Evolutionary conservation across 2,329 filamentous ascomycete genomes (phyloP).

Genomic region (Monilinia fructigena): DNA sequence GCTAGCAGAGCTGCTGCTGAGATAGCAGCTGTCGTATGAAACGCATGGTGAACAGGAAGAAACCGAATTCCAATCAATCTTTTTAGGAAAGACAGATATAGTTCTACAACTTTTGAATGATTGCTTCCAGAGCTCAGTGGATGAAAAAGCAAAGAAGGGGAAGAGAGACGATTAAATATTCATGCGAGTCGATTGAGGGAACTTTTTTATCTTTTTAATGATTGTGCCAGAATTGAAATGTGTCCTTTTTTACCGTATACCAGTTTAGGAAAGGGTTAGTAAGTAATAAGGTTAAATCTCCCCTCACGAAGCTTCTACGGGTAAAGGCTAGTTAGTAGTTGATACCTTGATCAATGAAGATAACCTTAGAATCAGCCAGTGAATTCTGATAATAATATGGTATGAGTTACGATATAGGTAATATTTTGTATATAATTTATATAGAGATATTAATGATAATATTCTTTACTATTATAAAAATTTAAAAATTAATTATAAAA

Average conservation of each 20-base stretch:
- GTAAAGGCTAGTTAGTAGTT: too few relatives aligned
- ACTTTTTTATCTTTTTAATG: slow-evolving; percentile 23
- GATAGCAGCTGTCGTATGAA: slow-evolving; percentile 72
- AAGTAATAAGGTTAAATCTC: not conserved
- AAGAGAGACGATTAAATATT: not conserved
- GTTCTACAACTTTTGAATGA: slow-evolving; percentile 26
- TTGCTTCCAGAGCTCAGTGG: slow-evolving; percentile 37
- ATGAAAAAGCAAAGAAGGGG: slow-evolving; percentile 25
- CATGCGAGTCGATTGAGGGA: slow-evolving; percentile 9
- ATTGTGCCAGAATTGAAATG: slow-evolving; percentile 24
- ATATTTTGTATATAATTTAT: too few relatives aligned
- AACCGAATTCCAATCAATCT: slow-evolving; percentile 30
- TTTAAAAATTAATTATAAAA: too few relatives aligned
- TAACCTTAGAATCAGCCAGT: too few relatives aligned
- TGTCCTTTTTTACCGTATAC: slow-evolving; percentile 23
- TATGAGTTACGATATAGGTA: too few relatives aligned
- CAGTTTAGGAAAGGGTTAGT: slow-evolving; percentile 22
- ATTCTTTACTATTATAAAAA: too few relatives aligned
- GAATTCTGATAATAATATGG: too few relatives aligned
- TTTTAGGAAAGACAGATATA: slow-evolving; percentile 27
- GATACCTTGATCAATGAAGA: too few relatives aligned
- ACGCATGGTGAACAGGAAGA: slow-evolving; percentile 59
- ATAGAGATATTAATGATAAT: too few relatives aligned
- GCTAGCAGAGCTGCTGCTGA: slow-evolving; percentile 73
- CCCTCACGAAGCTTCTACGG: too few relatives aligned